Evolutionary conservation across 805 yeast genomes (phyloP), one percentile per base, ranked within the genome.

Genomic region (Diddensiella santjacobensis): DNA sequence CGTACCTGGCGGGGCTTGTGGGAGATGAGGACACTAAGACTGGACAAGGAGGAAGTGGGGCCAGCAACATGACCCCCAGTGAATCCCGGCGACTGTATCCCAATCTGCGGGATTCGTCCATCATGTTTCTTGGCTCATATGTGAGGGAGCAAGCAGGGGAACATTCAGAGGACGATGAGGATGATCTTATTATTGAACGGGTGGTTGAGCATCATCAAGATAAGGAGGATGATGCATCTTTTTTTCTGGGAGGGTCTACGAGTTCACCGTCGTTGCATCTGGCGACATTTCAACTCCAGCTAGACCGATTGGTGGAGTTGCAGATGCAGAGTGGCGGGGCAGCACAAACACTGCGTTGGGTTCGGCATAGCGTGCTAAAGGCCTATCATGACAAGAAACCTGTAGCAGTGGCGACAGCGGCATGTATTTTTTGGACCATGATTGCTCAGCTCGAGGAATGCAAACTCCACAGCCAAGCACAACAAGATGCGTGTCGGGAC

Each of bases 1-100:
- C 64, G 22, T 64, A 64, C 47, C 50, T 65, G 42, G 69, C 68
- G 0, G 58, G 63, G 4, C 51, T 63, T 6, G 66, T 65, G 2
- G 57, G 58, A n/a, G 62, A 62, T 20, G 58, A 53, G 20, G 60
- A 48, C 29, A 44, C 56, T n/a, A 52, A 36, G 42, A 40, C 52
- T 15, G 40, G 48, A 24, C 41, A 29, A 13, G n/a, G n/a, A n/a
- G 38, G 24, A 15, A 8, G 33, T 10, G 22, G 20, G 15, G 18
- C 15, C 22, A 33, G 13, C 35, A 23, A 8, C 36, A n/a, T 35
- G 18, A 17, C 8, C 17, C 23, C 13, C 17, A 17, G 43, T 3
- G 36, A 45, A 15, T 43, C 59, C 11, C 42, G 37, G 6, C 50
- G 57, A 20, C 52, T 60, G 18, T 62, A 62, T 30, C 65, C 68